Evolutionary conservation across 2,329 filamentous ascomycete species (phyloP), one percentile per base, ranked within the genome.

Genomic region (Aspergillus latus): DNA sequence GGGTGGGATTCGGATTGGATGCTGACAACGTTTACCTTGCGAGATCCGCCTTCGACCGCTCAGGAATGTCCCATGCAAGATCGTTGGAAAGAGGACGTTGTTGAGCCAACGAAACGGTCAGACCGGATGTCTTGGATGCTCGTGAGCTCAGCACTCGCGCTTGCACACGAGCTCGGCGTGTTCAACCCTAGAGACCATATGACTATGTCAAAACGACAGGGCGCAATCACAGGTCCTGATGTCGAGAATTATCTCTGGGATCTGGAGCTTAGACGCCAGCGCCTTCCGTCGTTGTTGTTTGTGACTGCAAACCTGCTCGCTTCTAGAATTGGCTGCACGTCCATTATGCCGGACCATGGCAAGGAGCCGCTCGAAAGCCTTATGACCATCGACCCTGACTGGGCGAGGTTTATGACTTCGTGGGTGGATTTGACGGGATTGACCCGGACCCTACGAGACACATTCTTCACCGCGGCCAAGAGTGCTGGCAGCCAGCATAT

Each of bases 101-200:
- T 82, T 15, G 75, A 80, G 39, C 80, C 80, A 1, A 78, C 80
- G 1, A 78, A 76, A 55, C 72, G 78, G 40, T 82, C 78, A 0
- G 81, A 82, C 61, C 74, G 79, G 1, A 83, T 84, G 80, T 83
- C 81, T 1, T 84, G 81, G 81, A 83, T 82, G 76, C 62, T 83
- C 30, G 73, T 83, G 45, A 80, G 80, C 13, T 77, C 76, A 57
- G 80, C 79, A 1, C 62, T 80, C 29, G 78, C 79, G 2, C 68
- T 83, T 8, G 78, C 79, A 1, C 78, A 82, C 50, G 79, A 82
- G 61, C 70, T 82, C 13, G 75, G 79, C 3, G 67, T 81, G 8
- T 76, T 81, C 62, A 71, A 45, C 29, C 15, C 40, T 5, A 37
- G 78, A 50, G 67, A 74, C 21, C 10, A 43, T n/a, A 16, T 43